Evolutionary conservation across 2,329 filamentous ascomycete genomes (phyloP).

Genomic region (Alternaria atra): DNA sequence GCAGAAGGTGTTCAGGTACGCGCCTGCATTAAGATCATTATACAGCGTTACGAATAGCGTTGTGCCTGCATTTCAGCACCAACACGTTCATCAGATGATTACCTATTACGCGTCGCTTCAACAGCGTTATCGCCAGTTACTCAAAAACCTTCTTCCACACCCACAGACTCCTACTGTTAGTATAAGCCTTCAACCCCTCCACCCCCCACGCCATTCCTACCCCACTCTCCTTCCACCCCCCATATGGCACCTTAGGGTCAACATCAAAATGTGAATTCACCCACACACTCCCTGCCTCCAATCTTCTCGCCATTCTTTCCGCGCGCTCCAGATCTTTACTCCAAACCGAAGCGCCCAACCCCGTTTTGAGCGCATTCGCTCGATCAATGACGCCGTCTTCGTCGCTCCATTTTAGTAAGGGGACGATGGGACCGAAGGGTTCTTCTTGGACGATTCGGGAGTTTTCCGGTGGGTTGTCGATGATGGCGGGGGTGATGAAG

Average conservation of each 20-base stretch:
- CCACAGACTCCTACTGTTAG: constrained; percentile 13
- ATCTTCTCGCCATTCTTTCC: constrained; percentile 54
- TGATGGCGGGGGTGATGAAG: constrained; percentile 66
- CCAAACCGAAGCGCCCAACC: background rate
- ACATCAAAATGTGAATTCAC: constrained; percentile 57
- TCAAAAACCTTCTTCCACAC: background rate
- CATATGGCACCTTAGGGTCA: constrained; percentile 61
- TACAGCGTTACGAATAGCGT: no score
- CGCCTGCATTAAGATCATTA: no score
- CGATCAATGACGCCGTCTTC: constrained; percentile 59
- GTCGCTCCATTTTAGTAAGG: constrained; percentile 56
- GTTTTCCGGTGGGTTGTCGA: constrained; percentile 60
- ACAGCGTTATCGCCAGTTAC: background rate
- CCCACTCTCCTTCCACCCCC: constrained; percentile 79
- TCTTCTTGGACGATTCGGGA: background rate
- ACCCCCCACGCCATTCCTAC: constrained; percentile 72
- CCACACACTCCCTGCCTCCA: constrained; percentile 61
- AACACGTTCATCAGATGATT: background rate
- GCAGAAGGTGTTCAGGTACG: no score
- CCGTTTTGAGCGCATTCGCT: constrained; percentile 55
- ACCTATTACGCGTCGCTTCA: background rate
- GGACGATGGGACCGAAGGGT: background rate
- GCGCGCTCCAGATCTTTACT: constrained; percentile 34
- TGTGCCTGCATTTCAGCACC: no score
- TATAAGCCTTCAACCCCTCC: constrained; percentile 38